A percentile compares a stretch with the other conserved stretches of the same genome.
Conservation (phyloP, 2,329 filamentous ascomycete species). For the Colletotrichum endophyticum region DNA sequence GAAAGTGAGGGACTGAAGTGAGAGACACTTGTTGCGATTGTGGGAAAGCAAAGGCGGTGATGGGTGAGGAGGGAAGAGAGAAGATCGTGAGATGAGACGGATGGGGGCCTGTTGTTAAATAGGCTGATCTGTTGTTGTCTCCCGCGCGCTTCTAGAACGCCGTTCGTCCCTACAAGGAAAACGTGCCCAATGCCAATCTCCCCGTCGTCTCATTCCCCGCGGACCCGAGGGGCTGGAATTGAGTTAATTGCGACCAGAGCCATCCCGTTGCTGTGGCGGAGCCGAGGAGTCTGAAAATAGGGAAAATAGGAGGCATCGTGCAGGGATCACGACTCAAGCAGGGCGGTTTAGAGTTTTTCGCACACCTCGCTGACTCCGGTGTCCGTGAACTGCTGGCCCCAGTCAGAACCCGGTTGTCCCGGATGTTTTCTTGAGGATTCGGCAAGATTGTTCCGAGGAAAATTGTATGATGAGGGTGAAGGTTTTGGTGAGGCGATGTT, state of each 20-base stretch:
- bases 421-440: background rate
- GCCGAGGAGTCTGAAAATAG: slow-evolving; percentile 10
- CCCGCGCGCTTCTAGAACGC: background rate
- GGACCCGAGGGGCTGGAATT: slow-evolving; percentile 1
- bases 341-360: slow-evolving; percentile 8
- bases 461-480: background rate
- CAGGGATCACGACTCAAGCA: slow-evolving; percentile 18
- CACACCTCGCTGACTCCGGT: background rate
- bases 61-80: background rate
- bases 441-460: background rate
- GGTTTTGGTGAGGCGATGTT: rapidly evolving
- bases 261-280: slow-evolving; percentile 1
- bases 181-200: background rate
- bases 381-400: background rate
- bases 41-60: background rate
- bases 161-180: background rate
- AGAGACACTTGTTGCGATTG: background rate
- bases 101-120: background rate
- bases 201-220: background rate
- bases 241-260: background rate
- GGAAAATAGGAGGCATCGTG: slow-evolving; percentile 4
- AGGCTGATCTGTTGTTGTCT: background rate
- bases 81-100: background rate
- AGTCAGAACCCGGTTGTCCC: background rate
- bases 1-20: slow-evolving; percentile 5